Evolutionary conservation across 768 basidiomycete species (phyloP).

Genomic region (Russula emetica): DNA sequence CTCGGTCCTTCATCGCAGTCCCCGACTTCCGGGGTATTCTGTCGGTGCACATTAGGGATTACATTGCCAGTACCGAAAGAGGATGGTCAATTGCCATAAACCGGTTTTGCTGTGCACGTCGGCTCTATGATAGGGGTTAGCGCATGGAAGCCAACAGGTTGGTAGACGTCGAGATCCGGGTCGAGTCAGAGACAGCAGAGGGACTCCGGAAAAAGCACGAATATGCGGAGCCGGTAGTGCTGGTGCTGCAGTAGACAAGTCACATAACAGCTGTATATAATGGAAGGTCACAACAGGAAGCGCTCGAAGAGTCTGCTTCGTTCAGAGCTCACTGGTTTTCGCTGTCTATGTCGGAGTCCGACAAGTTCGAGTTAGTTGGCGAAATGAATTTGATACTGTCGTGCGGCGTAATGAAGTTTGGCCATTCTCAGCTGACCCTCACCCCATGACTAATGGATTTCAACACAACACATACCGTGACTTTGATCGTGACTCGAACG

Average conservation of each 20-base stretch:
- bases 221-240: not conserved
- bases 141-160: not conserved
- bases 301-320: not conserved
- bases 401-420: not conserved
- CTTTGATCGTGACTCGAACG: too few species aligned
- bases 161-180: not conserved
- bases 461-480: too few species aligned
- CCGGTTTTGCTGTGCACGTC: not conserved
- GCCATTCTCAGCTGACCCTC: too few species aligned
- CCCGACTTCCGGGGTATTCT: not conserved
- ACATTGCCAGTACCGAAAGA: not conserved
- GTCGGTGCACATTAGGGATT: not conserved
- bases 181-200: not conserved
- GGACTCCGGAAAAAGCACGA: not conserved
- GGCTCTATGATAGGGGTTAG: not conserved
- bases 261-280: not conserved
- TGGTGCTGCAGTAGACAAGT: not conserved
- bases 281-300: not conserved
- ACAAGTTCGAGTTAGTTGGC: not conserved
- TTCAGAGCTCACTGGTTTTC: not conserved
- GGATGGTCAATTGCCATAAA: not conserved
- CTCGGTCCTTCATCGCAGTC: not conserved
- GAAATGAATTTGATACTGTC: not conserved
- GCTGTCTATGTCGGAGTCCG: not conserved
- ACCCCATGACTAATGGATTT: too few species aligned